phyloP scores from a whole-genome alignment of 192 early-diverging fungal genomes.

The Rhizophagus sp. region DNA sequence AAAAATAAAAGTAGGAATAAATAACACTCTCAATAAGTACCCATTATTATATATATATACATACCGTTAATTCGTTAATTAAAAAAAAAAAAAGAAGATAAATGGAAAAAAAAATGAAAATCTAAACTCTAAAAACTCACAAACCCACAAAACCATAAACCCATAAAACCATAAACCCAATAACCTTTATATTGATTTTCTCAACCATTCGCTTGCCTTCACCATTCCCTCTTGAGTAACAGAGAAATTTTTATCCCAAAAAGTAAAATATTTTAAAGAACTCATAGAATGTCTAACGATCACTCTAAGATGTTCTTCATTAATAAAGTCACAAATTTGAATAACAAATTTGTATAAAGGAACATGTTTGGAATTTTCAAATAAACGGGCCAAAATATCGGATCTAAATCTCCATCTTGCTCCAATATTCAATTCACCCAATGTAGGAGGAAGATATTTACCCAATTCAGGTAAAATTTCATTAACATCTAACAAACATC shows the following conservation, averaged over 20 bases:
- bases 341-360: conserved; percentile 5
- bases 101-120: no score
- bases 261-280: not conserved
- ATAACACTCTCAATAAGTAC: no score
- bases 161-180: no score
- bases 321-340: conserved; percentile 2
- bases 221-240: not conserved
- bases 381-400: not conserved
- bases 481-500: not conserved
- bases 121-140: no score
- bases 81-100: no score
- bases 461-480: conserved; percentile 3
- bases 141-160: no score
- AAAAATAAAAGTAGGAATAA: no score
- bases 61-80: no score
- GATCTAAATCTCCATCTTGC: conserved; percentile 11
- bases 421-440: not conserved
- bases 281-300: not conserved
- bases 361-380: not conserved
- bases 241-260: not conserved
- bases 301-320: conserved; percentile 9
- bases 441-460: not conserved
- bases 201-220: conserved; percentile 11
- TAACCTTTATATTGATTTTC: no score
- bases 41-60: no score